phyloP scores from a whole-genome alignment of 2,329 filamentous ascomycete species.

The Ophiocordyceps robertsii region DNA sequence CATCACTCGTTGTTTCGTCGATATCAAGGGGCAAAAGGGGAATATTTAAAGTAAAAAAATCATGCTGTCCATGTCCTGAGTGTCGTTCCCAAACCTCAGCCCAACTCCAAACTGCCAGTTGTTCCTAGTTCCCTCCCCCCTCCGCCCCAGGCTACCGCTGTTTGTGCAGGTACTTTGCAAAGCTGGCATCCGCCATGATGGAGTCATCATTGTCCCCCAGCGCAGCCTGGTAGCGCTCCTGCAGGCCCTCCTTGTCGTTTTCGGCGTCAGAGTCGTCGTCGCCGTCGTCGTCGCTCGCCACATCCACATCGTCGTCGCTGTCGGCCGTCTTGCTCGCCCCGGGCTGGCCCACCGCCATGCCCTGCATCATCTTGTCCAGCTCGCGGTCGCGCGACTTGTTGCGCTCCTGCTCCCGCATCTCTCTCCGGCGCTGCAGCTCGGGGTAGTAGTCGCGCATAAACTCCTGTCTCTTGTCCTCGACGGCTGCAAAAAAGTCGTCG shows the following conservation, averaged over 20 bases:
- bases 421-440: constrained; percentile 67
- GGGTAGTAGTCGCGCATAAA: constrained; percentile 86
- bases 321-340: constrained; percentile 27
- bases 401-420: constrained; percentile 65
- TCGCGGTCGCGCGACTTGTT: constrained; percentile 62
- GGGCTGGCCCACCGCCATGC: constrained; percentile 48
- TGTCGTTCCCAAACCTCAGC: not conserved
- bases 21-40: not conserved
- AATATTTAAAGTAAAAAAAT: not conserved
- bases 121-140: not conserved
- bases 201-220: constrained; percentile 45
- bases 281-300: constrained; percentile 46
- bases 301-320: constrained; percentile 34
- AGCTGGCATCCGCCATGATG: constrained; percentile 42
- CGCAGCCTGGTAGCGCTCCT: constrained; percentile 65
- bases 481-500: constrained; percentile 85
- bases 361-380: constrained; percentile 85
- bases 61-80: not conserved
- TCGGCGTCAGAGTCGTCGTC: constrained; percentile 47
- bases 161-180: constrained; percentile 44
- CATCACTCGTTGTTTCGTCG: not conserved
- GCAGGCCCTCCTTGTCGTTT: constrained; percentile 50
- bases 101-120: not conserved
- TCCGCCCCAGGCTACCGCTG: constrained; percentile 21
- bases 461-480: constrained; percentile 74